These are phyloP conservation scores for Heterobasidion parviporum DNA, from an alignment of 1,284 basidiomycete genomes.

Conservation along the genomic window DNA sequence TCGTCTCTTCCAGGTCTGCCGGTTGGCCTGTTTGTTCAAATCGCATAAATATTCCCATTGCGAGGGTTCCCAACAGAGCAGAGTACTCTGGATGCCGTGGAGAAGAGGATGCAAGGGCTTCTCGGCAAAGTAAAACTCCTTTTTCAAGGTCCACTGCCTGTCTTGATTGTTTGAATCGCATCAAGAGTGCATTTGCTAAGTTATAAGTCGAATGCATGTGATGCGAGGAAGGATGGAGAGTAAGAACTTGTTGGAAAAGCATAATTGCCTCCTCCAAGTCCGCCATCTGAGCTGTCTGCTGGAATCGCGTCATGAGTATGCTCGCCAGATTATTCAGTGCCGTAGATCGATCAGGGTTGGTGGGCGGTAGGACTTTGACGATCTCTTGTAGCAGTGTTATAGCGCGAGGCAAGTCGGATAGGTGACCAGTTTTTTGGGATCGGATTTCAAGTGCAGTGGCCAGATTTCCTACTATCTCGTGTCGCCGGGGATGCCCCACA, in stretches of 20 bases:
- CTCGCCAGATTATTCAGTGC: neutral
- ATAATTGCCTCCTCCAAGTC: slow-evolving; percentile 25
- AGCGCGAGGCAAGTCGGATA: too few species aligned
- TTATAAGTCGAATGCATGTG: slow-evolving; percentile 9
- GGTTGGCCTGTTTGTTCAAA: neutral
- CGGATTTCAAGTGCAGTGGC: neutral
- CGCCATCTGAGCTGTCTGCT: neutral
- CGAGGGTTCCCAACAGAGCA: neutral
- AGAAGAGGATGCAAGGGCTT: neutral
- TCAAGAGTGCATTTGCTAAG: slow-evolving; percentile 4
- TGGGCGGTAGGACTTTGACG: too few species aligned
- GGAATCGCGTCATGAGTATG: neutral
- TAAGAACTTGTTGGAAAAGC: slow-evolving; percentile 16
- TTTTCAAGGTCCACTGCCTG: neutral
- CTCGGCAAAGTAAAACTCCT: neutral
- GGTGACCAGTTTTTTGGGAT: too few species aligned
- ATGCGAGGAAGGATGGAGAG: slow-evolving; percentile 11
- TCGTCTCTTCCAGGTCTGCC: neutral
- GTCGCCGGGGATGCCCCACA: neutral
- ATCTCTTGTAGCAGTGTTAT: too few species aligned
- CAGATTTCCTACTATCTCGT: too few species aligned
- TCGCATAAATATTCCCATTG: neutral
- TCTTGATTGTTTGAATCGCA: slow-evolving; percentile 1
- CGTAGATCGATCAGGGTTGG: neutral
- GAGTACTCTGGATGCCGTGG: neutral